Evolutionary conservation across 2,329 filamentous ascomycete species (phyloP).

Genomic region (Paecilomyces dactylethromorphus): DNA sequence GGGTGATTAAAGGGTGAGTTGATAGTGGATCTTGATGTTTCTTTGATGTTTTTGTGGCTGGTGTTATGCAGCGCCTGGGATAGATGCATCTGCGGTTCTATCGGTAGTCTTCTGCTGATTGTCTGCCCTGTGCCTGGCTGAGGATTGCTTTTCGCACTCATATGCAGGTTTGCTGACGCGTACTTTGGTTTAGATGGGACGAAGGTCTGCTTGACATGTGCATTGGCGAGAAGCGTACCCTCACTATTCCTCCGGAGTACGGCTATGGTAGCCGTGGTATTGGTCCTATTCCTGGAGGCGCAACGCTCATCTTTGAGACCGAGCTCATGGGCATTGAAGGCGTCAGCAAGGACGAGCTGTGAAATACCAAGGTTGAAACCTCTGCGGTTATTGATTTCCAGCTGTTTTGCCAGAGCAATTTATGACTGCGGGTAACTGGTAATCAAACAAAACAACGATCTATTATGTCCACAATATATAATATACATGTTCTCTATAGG

Average conservation of each 20-base stretch:
- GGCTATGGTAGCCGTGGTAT: constrained; percentile 72
- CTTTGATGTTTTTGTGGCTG: background rate
- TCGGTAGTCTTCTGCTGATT: background rate
- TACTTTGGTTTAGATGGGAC: constrained; percentile 62
- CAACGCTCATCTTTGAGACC: constrained; percentile 86
- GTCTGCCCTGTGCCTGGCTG: too few relatives aligned
- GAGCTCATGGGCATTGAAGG: constrained; percentile 80
- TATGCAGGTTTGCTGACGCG: background rate
- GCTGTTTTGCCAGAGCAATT: too few relatives aligned
- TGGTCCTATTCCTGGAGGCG: constrained; percentile 76
- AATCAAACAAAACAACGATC: background rate
- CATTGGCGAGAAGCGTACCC: constrained; percentile 81
- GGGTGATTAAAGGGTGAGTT: constrained; percentile 84
- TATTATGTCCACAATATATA: background rate
- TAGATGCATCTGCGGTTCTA: background rate
- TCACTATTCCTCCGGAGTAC: constrained; percentile 82
- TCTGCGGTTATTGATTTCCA: too few relatives aligned
- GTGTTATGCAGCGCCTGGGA: background rate
- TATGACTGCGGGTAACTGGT: background rate
- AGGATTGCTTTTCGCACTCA: background rate
- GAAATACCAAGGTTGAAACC: constrained; percentile 4
- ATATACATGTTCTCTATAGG: constrained; percentile 10
- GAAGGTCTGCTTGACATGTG: constrained; percentile 89
- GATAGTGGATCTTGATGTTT: background rate
- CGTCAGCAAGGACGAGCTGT: constrained; percentile 48